Base-by-base conservation (phyloP, 805 yeast genomes). In the Saturnispora galanensis region DNA sequence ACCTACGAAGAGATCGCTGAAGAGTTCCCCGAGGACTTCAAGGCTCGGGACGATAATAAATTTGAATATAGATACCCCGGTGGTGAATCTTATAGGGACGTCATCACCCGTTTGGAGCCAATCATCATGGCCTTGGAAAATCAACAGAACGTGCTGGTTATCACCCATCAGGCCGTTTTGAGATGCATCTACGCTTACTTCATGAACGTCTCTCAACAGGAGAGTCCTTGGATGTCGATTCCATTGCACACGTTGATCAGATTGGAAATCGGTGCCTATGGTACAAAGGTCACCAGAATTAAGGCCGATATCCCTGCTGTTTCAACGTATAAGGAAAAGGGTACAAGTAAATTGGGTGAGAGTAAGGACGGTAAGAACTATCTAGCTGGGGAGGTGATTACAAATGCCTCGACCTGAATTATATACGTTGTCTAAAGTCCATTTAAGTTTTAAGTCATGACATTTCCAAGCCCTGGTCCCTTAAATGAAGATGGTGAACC, bases 261-360 rank as follows among this genome's bases (percentile, higher is more conserved):
- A 59, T 69, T 93, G 50, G 97, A 93, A 61, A 96, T 97, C n/a
- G 73, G 95, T 46, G 96, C 98, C 0, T 89, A 86, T 57, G 81
- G 81, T 41, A 89, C 98, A 0, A 65, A 80, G 36, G 97, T 89
- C 13, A 83, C 90, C 15, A 73, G 94, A 54, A 85, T 93, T 47
- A 87, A 87, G 55, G 98, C 97, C 0, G 86, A 93, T 60, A 90
- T 93, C 41, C 98, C 99, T 2, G 98, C 98, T 0, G 99, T 93
- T 5, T 81, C 90, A 55, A 93, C 99, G 0, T 93, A 90, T 63
- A 85, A 95, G 55, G 96, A 88, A 56, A 90, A 81, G 66, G 98
- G 98, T 8, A 87, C 95, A 1, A 71, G 77, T 5, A 77, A 76
- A 58, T 66, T 76, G 50, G 81, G 81, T 3, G 81, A 76, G 55